Evolutionary conservation across 495 filamentous ascomycete genomes (phyloP).

Genomic region (Neurospora intermedia): DNA sequence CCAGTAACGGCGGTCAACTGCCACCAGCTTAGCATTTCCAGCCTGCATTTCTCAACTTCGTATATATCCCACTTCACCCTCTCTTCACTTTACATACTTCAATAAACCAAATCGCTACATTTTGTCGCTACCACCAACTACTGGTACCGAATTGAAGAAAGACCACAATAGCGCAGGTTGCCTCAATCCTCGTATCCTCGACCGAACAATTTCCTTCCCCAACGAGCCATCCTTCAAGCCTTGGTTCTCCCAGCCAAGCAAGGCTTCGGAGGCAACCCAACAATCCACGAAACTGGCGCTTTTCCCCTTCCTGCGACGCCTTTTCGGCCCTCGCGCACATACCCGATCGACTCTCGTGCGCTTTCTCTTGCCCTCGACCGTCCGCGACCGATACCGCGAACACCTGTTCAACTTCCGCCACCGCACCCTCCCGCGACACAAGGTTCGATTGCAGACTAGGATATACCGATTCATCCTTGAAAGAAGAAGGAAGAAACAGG

Average conservation of each 20-base stretch:
- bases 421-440: slow-evolving; percentile 61
- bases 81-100: background rate
- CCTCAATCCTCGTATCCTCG: background rate
- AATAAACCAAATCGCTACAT: background rate
- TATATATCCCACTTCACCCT: background rate
- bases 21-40: background rate
- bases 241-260: background rate
- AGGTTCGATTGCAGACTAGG: slow-evolving; percentile 56
- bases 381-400: slow-evolving; percentile 39
- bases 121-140: background rate
- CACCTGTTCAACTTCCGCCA: slow-evolving; percentile 56
- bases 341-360: slow-evolving; percentile 38
- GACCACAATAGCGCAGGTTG: background rate
- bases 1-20: background rate
- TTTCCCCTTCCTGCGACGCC: slow-evolving; percentile 11
- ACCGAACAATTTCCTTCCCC: background rate
- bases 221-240: background rate
- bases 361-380: slow-evolving; percentile 41
- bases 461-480: slow-evolving; percentile 64
- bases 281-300: slow-evolving; percentile 15
- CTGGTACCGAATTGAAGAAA: background rate
- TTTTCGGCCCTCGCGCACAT: background rate
- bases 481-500: slow-evolving; percentile 44
- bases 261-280: background rate
- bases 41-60: background rate